Base-by-base conservation (phyloP, 1,284 basidiomycete species). In the Sporisorium graminicola region DNA sequence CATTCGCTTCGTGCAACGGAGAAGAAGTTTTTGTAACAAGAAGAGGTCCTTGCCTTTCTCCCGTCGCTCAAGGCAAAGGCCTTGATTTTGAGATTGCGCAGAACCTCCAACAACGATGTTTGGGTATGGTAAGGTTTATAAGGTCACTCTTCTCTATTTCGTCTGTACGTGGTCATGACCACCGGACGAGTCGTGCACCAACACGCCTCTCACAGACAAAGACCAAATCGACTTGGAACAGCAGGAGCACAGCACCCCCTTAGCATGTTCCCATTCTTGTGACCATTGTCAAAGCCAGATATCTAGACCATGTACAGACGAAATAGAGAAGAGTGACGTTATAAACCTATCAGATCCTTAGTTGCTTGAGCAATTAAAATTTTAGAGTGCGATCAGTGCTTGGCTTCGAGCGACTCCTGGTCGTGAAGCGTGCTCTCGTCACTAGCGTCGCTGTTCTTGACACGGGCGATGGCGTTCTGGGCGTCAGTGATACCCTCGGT, bases 371-470 rank as follows among this genome's bases (percentile, higher is more conserved):
- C 35, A 35, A 35, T 13, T 3, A 35, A 3, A 3, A 3, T 35
- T 35, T 35, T n/a, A n/a, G n/a, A 3, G 35, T 35, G 35, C 14
- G 35, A 9, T 35, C 35, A 35, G 35, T 13, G 35, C 43, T 57
- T 57, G 6, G 31, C 55, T 9, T 27, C 43, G 20, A 47, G 20
- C 40, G 54, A 47, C 47, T 58, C 57, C 57, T 57, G 31, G 33
- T 57, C 55, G 2, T 22, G 18, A 33, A 42, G n/a, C 0, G 13
- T 42, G 22, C 47, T 62, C 0, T 55, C 42, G 7, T 61, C 52
- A 10, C 49, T 51, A 22, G 54, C 60, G 10, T 66, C 58, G 22
- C 40, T 35, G 20, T 72, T 31, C 55, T 58, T 59, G n/a, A 72
- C 63, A 37, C 63, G 44, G 0, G 24, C 59, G 5, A 65, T 18